Conservation (phyloP, 805 yeast species). For the Cyberlindnera veronae region DNA sequence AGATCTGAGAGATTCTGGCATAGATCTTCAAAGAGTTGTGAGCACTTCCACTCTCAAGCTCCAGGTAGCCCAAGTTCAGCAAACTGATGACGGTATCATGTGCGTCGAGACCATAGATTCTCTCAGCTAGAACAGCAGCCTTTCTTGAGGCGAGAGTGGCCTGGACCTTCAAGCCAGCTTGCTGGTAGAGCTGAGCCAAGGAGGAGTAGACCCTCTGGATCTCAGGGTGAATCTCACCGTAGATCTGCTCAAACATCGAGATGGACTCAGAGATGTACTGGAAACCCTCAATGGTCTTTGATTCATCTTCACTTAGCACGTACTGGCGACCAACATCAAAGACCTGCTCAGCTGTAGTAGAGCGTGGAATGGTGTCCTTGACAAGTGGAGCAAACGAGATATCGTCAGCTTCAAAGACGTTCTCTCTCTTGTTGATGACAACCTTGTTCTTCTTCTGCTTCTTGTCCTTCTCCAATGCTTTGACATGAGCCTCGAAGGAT, state of each 20-base stretch:
- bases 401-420: constrained; percentile 58
- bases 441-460: constrained; percentile 25
- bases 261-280: constrained; percentile 66
- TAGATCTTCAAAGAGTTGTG: constrained; percentile 61
- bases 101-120: constrained; percentile 78
- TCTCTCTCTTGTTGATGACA: constrained; percentile 16
- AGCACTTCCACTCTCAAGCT: constrained; percentile 55
- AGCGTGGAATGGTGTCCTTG: constrained; percentile 64
- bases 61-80: constrained; percentile 72
- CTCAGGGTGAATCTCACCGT: constrained; percentile 76
- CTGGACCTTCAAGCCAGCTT: constrained; percentile 49
- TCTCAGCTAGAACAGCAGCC: constrained; percentile 71
- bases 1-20: constrained; percentile 53
- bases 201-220: constrained; percentile 67
- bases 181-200: constrained; percentile 65
- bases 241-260: constrained; percentile 73
- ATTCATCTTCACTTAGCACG: constrained; percentile 17
- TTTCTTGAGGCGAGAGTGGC: constrained; percentile 66
- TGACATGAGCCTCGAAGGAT: constrained; percentile 20
- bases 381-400: constrained; percentile 72
- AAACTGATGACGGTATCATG: constrained; percentile 69
- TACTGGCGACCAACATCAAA: constrained; percentile 54
- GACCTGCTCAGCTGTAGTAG: constrained; percentile 70
- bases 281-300: constrained; percentile 53
- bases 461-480: constrained; percentile 34